Conservation (phyloP, 2,329 filamentous ascomycete genomes). For the Akanthomyces lecanii region DNA sequence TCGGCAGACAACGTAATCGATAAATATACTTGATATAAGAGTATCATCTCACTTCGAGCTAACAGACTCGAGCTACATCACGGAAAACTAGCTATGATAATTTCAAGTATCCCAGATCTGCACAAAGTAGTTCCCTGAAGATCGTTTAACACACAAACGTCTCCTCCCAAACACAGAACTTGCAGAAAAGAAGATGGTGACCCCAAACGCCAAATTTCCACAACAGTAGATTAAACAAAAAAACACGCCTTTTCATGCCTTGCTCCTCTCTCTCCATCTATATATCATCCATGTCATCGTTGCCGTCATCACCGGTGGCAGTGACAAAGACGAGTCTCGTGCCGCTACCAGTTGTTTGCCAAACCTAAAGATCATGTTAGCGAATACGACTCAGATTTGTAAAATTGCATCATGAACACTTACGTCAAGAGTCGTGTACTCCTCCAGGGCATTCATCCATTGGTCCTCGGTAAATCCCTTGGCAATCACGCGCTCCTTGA, state of each 20-base stretch:
- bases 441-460: slow-evolving; percentile 78
- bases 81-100: neutral
- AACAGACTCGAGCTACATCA: neutral
- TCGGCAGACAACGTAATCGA: too few species aligned
- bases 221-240: neutral
- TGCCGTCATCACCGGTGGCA: slow-evolving; percentile 44
- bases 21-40: neutral
- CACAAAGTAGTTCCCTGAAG: neutral
- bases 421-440: slow-evolving; percentile 85
- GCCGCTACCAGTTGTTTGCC: slow-evolving; percentile 71
- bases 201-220: slow-evolving; percentile 29
- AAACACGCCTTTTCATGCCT: slow-evolving; percentile 1
- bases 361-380: slow-evolving; percentile 50
- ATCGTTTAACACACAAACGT: neutral
- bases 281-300: slow-evolving; percentile 45
- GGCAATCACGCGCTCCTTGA: slow-evolving; percentile 86
- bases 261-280: neutral
- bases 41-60: neutral
- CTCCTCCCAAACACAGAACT: neutral
- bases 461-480: slow-evolving; percentile 97
- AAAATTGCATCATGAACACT: slow-evolving; percentile 43
- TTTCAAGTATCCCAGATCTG: neutral
- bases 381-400: neutral
- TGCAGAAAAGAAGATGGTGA: neutral
- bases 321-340: slow-evolving; percentile 69